Percentiles rank a stretch among this genome's conserved stretches.
phyloP scores from a whole-genome alignment of 2,329 filamentous ascomycete genomes.

The Ophiosphaerella korrae region DNA sequence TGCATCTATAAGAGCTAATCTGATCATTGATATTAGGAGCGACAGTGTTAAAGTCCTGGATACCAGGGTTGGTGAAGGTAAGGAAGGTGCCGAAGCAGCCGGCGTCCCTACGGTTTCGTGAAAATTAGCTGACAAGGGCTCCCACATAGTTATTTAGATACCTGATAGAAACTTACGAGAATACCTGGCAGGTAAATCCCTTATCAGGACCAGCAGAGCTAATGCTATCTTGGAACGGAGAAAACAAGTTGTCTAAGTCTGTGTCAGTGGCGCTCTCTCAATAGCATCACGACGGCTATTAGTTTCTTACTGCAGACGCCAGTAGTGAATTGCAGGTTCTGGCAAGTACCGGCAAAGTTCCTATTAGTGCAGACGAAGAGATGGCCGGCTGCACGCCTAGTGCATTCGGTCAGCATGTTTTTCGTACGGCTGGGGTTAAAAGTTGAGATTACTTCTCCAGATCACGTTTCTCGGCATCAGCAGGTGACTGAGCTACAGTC shows the following conservation, averaged over 20 bases:
- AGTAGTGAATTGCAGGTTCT: conserved; percentile 9
- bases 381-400: conserved; percentile 3
- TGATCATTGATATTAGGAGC: conserved; percentile 3
- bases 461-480: neutral
- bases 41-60: conserved; percentile 1
- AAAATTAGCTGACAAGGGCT: neutral
- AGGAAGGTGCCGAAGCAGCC: neutral
- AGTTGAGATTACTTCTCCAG: conserved; percentile 2
- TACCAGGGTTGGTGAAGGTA: conserved; percentile 3
- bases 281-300: neutral
- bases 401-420: neutral
- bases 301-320: conserved; percentile 3
- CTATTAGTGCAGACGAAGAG: conserved; percentile 5
- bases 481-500: conserved; percentile 1
- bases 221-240: conserved; percentile 5
- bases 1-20: conserved; percentile 9
- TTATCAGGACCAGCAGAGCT: conserved; percentile 2
- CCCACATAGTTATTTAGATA: neutral
- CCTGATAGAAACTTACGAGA: neutral
- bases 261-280: neutral
- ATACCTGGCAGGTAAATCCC: conserved; percentile 6
- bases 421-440: neutral
- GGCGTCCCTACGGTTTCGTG: neutral
- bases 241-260: neutral
- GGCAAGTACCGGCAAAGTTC: conserved; percentile 2